Base-by-base conservation (phyloP, 2,329 filamentous ascomycete species). In the Penicillium expansum region DNA sequence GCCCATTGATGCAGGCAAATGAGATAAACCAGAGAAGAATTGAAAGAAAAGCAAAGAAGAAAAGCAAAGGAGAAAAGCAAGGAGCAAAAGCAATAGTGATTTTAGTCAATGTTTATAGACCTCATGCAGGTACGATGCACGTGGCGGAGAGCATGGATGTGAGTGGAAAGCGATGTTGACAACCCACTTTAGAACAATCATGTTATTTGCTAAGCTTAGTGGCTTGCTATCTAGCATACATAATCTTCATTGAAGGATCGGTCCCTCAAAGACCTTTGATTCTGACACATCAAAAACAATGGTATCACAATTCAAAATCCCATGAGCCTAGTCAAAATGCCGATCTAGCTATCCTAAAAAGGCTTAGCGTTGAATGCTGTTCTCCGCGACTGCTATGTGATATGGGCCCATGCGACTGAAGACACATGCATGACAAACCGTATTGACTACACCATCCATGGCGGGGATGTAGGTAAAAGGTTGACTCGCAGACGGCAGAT, bases 361-460 rank as follows among this genome's bases (percentile, higher is more conserved):
- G 55, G 56, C 8, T 61, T 67, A 6, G 64, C 73, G 22, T 83
- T 83, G 60, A 74, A 83, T 41, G 68, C 75, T 35, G 83, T 85
- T 58, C 76, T 85, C 35, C 74, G 74, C 42, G 75, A 85, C 62
- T 76, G 79, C 3, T 82, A 85, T 59, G 72, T 85, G 1, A 74
- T 85, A 52, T 85, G 86, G 67, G 82, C 85, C 61, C 84, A 85
- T 61, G 74, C 79, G 39, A 81, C 80, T 0, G 69, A 79, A 51
- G 77, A 81, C 53, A 61, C 59, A 2, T 42, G 14, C 55, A 77
- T 1, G 80, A 20, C 14, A 45, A 30, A 9, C 6, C 2, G 43
- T 14, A 6, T 84, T 47, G 79, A 85, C 57, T 86, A 86, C 62
- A 78, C 79, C 24, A 86, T 86, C 53, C 82, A 85, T 61, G 82